Percentiles rank a stretch among this genome's conserved stretches.
These are phyloP conservation scores for Kodamaea lidongshanica DNA, from an alignment of 805 yeast genomes.

Conservation along the genomic window DNA sequence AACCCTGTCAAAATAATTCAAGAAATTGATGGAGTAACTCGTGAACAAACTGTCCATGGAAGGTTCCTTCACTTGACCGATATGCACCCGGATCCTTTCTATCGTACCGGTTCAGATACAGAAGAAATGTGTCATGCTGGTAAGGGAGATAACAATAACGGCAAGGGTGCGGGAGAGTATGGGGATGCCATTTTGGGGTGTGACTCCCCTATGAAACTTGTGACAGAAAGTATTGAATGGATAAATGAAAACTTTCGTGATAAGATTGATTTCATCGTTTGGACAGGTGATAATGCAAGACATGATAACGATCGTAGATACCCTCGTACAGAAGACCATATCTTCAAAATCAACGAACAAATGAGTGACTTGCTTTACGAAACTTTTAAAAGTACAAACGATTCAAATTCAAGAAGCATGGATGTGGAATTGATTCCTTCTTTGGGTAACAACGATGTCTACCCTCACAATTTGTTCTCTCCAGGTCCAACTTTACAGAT, in stretches of 20 bases:
- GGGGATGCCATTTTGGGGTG: slow-evolving; percentile 77
- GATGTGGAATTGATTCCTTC: slow-evolving; percentile 55
- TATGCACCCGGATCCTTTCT: slow-evolving; percentile 75
- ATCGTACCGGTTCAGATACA: slow-evolving; percentile 45
- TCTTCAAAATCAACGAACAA: slow-evolving; percentile 59
- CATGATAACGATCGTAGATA: slow-evolving; percentile 72
- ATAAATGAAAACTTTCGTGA: slow-evolving; percentile 56
- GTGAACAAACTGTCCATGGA: slow-evolving; percentile 48
- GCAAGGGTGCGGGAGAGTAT: slow-evolving; percentile 48
- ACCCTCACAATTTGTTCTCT: slow-evolving; percentile 79
- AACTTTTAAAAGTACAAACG: slow-evolving; percentile 40
- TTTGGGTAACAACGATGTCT: slow-evolving; percentile 83
- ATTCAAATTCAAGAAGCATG: slow-evolving; percentile 40
- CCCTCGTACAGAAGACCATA: slow-evolving; percentile 71
- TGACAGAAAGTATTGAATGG: slow-evolving; percentile 64
- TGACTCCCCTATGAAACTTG: slow-evolving; percentile 62
- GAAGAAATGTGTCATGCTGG: slow-evolving; percentile 53
- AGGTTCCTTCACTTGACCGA: slow-evolving; percentile 83
- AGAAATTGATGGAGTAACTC: slow-evolving; percentile 14
- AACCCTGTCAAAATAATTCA: slow-evolving; percentile 21
- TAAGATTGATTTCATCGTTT: slow-evolving; percentile 75
- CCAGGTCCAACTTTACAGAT: slow-evolving; percentile 89
- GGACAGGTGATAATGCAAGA: slow-evolving; percentile 88
- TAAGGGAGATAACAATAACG: slow-evolving; percentile 24
- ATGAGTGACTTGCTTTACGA: slow-evolving; percentile 49